Evolutionary conservation across 2,329 filamentous ascomycete genomes (phyloP), one percentile per base, ranked within the genome.

Genomic region (Ophiostoma fasciatum): DNA sequence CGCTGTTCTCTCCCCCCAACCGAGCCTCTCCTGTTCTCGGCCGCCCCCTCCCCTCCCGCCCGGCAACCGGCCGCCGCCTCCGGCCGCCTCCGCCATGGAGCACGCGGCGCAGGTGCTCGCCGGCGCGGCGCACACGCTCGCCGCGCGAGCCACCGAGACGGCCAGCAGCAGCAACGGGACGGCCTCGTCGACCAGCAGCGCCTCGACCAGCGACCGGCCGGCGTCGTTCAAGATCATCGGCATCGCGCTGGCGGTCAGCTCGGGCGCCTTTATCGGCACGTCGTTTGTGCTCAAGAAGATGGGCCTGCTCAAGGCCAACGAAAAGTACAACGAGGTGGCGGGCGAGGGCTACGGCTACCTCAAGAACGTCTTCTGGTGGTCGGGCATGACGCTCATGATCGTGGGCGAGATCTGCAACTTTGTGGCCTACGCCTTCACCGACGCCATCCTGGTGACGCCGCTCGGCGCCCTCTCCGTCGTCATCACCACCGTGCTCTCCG

Each of bases 271-370:
- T 55, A 98, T 98, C 52, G 90, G 90, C 37, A 70, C 80, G 12
- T 96, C 88, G 0, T 98, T 96, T 55, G 87, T 96, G 20, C 61
- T 98, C 51, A 96, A 96, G 61, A 98, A 98, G 62, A 68, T 82
- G 41, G 90, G 90, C 5, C 61, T 98, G 47, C 66, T 98, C 42
- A 85, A 76, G 55, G 88, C 90, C 34, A 98, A 96, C 58, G 76
- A 82, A 49, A 96, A 96, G 57, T 96, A 96, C 64, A 81, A 93
- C 43, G 85, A 96, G 59, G 83, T 82, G 46, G 87, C 90, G 1
- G 90, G 90, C 41, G 88, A 96, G 58, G 90, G 90, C 38, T 96
- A 96, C 56, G 87, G 88, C 43, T 98, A 96, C 55, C 73, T 98
- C 49, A 94, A 93, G 62, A 96, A 96, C 51, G 66, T 66, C 15